A percentile compares a stretch with the other conserved stretches of the same genome.
Evolutionary conservation across 805 yeast species (phyloP).

Genomic region (Sugiyamaella valdiviana): DNA sequence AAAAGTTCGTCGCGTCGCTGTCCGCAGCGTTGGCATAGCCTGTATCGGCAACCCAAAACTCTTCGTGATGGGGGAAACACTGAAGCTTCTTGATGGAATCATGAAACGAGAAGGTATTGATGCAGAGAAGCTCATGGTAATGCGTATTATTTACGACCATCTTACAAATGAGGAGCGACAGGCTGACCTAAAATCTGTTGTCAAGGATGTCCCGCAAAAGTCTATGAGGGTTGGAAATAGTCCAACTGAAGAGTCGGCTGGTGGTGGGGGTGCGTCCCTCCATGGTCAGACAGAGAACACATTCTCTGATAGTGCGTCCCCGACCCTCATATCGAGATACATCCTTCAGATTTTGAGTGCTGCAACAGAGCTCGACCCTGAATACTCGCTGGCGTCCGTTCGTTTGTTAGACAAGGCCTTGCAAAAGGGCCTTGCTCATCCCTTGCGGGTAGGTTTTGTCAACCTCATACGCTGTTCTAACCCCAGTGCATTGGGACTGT

Average conservation of each 20-base stretch:
- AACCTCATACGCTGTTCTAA: not conserved
- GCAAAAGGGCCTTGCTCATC: slow-evolving; percentile 66
- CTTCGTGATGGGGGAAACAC: slow-evolving; percentile 52
- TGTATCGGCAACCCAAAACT: slow-evolving; percentile 60
- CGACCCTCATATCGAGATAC: slow-evolving; percentile 64
- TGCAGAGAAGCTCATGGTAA: slow-evolving; percentile 33
- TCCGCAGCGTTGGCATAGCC: slow-evolving; percentile 51
- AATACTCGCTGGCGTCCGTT: slow-evolving; percentile 46
- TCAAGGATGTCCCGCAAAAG: not conserved
- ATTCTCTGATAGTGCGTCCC: slow-evolving; percentile 63
- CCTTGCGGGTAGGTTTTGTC: slow-evolving; percentile 43
- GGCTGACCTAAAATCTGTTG: slow-evolving; percentile 15
- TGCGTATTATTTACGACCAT: slow-evolving; percentile 54
- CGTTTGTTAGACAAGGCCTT: slow-evolving; percentile 51
- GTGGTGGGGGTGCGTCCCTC: slow-evolving; percentile 32
- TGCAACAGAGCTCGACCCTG: slow-evolving; percentile 43
- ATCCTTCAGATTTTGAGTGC: slow-evolving; percentile 41
- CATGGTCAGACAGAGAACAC: slow-evolving; percentile 48
- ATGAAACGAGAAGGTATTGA: slow-evolving; percentile 26
- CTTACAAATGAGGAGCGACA: slow-evolving; percentile 39
- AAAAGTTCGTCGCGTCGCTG: slow-evolving; percentile 44
- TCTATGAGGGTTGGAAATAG: slow-evolving; percentile 25
- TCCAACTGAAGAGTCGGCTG: slow-evolving; percentile 30
- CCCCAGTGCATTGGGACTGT: not conserved
- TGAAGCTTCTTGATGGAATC: slow-evolving; percentile 50